Percentiles rank a stretch among this genome's conserved stretches.
These are phyloP conservation scores for Talaromyces ruber DNA, from an alignment of 495 filamentous ascomycete species.

Conservation along the genomic window DNA sequence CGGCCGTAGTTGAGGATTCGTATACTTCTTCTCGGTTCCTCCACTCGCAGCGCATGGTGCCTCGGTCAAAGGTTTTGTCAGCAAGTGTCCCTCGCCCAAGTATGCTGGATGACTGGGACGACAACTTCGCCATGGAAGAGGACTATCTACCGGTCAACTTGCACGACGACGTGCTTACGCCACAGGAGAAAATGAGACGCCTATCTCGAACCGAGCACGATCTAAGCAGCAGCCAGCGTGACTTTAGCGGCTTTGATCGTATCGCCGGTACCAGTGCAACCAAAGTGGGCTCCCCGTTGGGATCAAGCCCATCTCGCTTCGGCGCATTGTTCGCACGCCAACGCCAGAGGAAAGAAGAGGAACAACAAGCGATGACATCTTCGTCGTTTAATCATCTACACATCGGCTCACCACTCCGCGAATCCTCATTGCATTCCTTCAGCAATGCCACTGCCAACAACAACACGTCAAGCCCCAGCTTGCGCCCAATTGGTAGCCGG, in stretches of 20 bases:
- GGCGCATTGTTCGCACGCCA: constrained; percentile 72
- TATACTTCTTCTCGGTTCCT: constrained; percentile 59
- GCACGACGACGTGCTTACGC: constrained; percentile 88
- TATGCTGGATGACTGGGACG: constrained; percentile 67
- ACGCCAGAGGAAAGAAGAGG: constrained; percentile 66
- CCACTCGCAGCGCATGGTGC: constrained; percentile 71
- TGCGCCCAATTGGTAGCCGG: constrained; percentile 47
- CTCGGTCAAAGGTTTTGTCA: constrained; percentile 61
- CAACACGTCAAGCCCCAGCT: constrained; percentile 50
- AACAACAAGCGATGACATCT: constrained; percentile 17
- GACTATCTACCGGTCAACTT: constrained; percentile 82
- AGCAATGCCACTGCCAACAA: not conserved
- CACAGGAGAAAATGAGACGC: constrained; percentile 77
- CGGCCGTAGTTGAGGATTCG: constrained; percentile 42
- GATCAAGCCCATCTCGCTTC: constrained; percentile 80
- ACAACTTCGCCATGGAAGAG: constrained; percentile 84
- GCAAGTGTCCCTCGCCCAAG: constrained; percentile 64
- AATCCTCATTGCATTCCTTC: constrained; percentile 52
- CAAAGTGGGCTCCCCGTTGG: constrained; percentile 74
- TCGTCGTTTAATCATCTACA: constrained; percentile 28
- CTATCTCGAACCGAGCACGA: constrained; percentile 68
- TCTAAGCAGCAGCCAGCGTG: constrained; percentile 49
- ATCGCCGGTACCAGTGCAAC: constrained; percentile 52
- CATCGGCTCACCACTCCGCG: constrained; percentile 88
- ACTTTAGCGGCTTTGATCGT: constrained; percentile 46